Conservation (phyloP, 179 eudicot species). For the Amaranthus tricolor region DNA sequence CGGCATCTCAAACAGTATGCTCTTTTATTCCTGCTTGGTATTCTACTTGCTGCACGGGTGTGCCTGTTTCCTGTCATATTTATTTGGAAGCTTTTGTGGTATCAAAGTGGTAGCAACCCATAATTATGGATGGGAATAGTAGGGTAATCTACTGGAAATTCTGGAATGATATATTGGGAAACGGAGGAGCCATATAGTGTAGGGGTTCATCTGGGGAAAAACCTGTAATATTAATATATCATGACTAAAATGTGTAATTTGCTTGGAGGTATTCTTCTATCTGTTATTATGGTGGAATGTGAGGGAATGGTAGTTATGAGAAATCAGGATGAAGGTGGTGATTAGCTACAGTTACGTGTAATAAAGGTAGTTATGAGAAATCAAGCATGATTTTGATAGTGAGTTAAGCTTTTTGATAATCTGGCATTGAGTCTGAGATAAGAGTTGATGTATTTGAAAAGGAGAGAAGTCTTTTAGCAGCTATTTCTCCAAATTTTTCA, state of each 20-base stretch:
- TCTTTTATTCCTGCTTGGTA: constrained; percentile 15
- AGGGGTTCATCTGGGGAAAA: background rate
- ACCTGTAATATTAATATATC: background rate
- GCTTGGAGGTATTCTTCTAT: background rate
- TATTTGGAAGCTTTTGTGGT: constrained; percentile 10
- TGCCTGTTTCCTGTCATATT: background rate
- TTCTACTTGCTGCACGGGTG: background rate
- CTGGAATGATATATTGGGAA: background rate
- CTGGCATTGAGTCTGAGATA: background rate
- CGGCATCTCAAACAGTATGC: constrained; percentile 84
- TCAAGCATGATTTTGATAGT: background rate
- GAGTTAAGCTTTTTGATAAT: background rate
- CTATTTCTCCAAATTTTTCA: background rate
- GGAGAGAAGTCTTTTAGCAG: background rate
- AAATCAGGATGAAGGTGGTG: background rate
- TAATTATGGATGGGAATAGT: background rate
- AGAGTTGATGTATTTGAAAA: background rate
- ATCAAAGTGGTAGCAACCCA: background rate
- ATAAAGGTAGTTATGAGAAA: background rate
- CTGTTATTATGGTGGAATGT: background rate
- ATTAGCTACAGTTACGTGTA: background rate
- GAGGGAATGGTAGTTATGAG: background rate
- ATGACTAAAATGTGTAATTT: background rate
- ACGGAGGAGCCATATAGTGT: background rate
- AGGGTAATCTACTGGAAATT: background rate